Evolutionary conservation across 257 asterid genomes (phyloP).

Genomic region (Fraxinus anomala): DNA sequence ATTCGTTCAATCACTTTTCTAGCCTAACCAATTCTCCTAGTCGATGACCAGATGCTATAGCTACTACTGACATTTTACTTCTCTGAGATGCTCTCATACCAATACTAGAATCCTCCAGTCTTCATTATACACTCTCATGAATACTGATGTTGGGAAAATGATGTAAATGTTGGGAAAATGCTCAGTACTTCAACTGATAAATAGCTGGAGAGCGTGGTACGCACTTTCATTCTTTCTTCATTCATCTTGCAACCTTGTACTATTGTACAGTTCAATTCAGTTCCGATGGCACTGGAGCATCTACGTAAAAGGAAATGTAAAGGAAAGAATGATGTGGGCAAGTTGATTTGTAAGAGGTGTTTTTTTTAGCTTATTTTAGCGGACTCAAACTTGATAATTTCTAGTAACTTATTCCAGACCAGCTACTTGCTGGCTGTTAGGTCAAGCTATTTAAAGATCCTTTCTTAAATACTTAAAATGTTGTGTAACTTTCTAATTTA

Average conservation of each 20-base stretch:
- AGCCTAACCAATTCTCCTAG: conserved; percentile 32
- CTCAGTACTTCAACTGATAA: conserved; percentile 29
- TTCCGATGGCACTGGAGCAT: conserved; percentile 40
- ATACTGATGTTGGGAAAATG: not conserved
- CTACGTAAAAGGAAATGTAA: conserved; percentile 33
- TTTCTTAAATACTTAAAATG: conserved; percentile 13
- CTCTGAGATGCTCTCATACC: conserved; percentile 24
- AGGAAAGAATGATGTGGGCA: conserved; percentile 45
- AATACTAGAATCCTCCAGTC: conserved; percentile 10
- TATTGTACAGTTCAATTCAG: conserved; percentile 45
- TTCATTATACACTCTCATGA: not conserved
- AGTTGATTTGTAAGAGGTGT: conserved; percentile 31
- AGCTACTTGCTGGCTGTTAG: conserved; percentile 56
- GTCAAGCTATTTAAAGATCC: conserved; percentile 20
- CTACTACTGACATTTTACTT: conserved; percentile 34
- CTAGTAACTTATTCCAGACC: conserved; percentile 39
- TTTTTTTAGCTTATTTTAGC: not conserved
- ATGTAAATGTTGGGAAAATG: not conserved
- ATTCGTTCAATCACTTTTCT: conserved; percentile 59
- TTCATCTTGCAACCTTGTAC: conserved; percentile 42
- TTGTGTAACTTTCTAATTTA: conserved; percentile 11
- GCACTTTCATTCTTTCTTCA: conserved; percentile 54
- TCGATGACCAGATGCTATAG: conserved; percentile 32
- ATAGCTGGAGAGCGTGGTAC: conserved; percentile 28
- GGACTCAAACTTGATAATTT: conserved; percentile 18